phyloP scores from a whole-genome alignment of 495 filamentous ascomycete genomes.

The Daldinia bambusicola region DNA sequence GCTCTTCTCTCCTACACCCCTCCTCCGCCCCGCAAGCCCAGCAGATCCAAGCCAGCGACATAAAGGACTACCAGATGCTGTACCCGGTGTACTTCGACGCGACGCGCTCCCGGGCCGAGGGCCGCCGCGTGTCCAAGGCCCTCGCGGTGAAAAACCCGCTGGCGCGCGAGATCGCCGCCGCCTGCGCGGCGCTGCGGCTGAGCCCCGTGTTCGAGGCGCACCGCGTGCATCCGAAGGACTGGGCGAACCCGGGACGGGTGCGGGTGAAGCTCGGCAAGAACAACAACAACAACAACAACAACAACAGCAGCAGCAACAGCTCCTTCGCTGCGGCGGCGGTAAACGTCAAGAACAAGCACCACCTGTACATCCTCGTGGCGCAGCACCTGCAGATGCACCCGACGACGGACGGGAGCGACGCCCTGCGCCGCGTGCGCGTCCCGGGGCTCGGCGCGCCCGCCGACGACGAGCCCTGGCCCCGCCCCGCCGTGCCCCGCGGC shows the following conservation, averaged over 20 bases:
- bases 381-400: slow-evolving; percentile 79
- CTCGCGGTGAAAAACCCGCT: slow-evolving; percentile 86
- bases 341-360: slow-evolving; percentile 84
- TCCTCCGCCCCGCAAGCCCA: slow-evolving; percentile 45
- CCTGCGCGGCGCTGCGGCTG: slow-evolving; percentile 76
- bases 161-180: slow-evolving; percentile 88
- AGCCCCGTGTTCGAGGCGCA: slow-evolving; percentile 86
- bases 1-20: slow-evolving; percentile 34
- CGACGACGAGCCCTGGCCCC: slow-evolving; percentile 70
- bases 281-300: background rate
- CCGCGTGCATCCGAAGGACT: slow-evolving; percentile 95
- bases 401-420: slow-evolving; percentile 70
- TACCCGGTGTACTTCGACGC: slow-evolving; percentile 96
- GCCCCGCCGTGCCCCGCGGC: slow-evolving; percentile 82
- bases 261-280: slow-evolving; percentile 67
- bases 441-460: slow-evolving; percentile 62
- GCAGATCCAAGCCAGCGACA: slow-evolving; percentile 57
- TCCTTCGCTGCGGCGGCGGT: background rate
- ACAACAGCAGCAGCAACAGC: too few species aligned
- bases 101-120: slow-evolving; percentile 75
- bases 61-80: slow-evolving; percentile 80
- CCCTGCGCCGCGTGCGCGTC: slow-evolving; percentile 73
- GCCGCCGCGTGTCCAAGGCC: slow-evolving; percentile 76
- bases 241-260: slow-evolving; percentile 94
- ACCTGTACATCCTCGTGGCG: slow-evolving; percentile 82